Evolutionary conservation across 2,329 filamentous ascomycete genomes (phyloP).

Genomic region (Aspergillus sojae): DNA sequence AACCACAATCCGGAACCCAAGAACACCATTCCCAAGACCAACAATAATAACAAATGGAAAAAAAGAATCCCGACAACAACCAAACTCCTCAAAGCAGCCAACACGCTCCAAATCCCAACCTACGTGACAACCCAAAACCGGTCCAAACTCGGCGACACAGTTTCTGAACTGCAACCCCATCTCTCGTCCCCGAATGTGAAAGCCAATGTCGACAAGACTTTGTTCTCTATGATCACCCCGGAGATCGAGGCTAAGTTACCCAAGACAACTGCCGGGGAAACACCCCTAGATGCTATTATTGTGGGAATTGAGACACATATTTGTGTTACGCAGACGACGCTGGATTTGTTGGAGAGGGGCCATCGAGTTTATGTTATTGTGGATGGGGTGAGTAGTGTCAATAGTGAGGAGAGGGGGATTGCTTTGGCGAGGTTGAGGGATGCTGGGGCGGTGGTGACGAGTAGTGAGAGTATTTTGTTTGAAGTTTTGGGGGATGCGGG

Average conservation of each 20-base stretch:
- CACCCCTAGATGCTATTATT: constrained; percentile 66
- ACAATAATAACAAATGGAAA: neutral
- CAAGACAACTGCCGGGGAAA: constrained; percentile 31
- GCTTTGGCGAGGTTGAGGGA: constrained; percentile 75
- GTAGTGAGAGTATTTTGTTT: constrained; percentile 87
- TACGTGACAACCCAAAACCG: constrained; percentile 85
- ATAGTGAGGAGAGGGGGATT: constrained; percentile 76
- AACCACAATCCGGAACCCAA: neutral
- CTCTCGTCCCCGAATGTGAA: constrained; percentile 49
- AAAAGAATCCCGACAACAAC: constrained; percentile 64
- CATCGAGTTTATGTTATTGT: constrained; percentile 85
- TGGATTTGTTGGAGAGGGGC: constrained; percentile 75
- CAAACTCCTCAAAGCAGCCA: constrained; percentile 67
- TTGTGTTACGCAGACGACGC: constrained; percentile 87
- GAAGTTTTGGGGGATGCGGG: constrained; percentile 84
- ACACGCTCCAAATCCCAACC: constrained; percentile 66
- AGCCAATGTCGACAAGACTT: constrained; percentile 77
- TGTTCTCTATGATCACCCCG: constrained; percentile 84
- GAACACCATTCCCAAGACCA: neutral
- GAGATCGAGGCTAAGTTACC: constrained; percentile 55
- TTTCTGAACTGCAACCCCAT: constrained; percentile 68
- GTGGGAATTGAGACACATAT: constrained; percentile 94
- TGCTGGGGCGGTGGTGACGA: constrained; percentile 78
- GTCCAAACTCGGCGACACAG: constrained; percentile 76
- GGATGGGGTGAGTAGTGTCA: constrained; percentile 87